Conservation (phyloP, 306 rosid species). For the Trichosanthes truncata region DNA sequence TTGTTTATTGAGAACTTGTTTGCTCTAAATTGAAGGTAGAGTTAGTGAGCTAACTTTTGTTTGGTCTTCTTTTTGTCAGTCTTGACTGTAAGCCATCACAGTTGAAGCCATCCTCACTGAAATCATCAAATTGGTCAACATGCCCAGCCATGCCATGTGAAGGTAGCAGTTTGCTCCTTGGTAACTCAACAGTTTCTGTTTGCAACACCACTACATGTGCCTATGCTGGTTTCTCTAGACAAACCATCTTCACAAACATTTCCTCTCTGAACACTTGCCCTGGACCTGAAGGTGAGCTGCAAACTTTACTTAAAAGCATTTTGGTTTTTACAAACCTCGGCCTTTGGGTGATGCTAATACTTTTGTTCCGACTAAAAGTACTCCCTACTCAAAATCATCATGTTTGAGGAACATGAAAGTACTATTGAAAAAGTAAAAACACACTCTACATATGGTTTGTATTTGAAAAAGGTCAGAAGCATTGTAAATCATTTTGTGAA, state of each 20-base stretch:
- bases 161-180: constrained; percentile 18
- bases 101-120: constrained; percentile 18
- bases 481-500: not conserved
- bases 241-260: constrained; percentile 25
- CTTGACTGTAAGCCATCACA: constrained; percentile 57
- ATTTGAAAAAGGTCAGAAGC: too few species aligned
- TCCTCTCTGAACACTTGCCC: constrained; percentile 34
- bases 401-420: not conserved
- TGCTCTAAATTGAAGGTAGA: not conserved
- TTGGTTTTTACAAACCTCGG: not conserved
- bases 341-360: not conserved
- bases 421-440: not conserved
- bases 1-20: not conserved
- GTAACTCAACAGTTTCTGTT: constrained; percentile 23
- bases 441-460: not conserved
- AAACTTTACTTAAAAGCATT: not conserved
- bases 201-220: constrained; percentile 46
- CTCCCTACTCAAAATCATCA: not conserved
- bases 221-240: constrained; percentile 44
- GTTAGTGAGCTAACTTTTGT: not conserved
- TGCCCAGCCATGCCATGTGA: constrained; percentile 50
- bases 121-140: constrained; percentile 19
- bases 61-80: constrained; percentile 10
- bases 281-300: not conserved
- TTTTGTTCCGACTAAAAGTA: too few species aligned